Conservation (phyloP, 2,329 filamentous ascomycete genomes). For the Fusarium continuum region DNA sequence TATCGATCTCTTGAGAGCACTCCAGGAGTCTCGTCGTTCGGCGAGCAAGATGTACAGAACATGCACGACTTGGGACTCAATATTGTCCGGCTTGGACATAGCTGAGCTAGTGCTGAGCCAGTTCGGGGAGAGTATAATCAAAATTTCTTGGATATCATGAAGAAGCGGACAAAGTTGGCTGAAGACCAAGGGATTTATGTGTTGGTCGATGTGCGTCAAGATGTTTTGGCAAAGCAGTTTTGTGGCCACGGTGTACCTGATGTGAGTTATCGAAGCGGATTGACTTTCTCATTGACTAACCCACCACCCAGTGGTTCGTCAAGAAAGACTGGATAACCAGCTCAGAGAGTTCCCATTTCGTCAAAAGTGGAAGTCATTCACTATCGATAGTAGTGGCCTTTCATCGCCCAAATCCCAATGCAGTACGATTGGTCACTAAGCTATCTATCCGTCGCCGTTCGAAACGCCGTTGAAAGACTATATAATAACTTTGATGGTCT, state of each 20-base stretch:
- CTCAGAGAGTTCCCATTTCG: not conserved
- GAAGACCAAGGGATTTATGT: not conserved
- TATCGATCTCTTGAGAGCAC: not conserved
- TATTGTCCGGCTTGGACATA: not conserved
- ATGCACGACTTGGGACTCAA: not conserved
- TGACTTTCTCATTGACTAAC: not conserved
- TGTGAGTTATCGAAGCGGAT: not conserved
- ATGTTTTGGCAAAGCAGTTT: not conserved
- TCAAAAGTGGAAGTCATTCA: not conserved
- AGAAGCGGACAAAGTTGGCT: not conserved
- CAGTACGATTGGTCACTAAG: not conserved
- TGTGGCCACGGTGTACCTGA: not conserved
- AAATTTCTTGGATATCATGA: not conserved
- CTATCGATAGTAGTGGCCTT: not conserved
- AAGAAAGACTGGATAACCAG: accelerated
- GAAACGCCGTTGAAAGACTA: not conserved
- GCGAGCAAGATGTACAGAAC: not conserved
- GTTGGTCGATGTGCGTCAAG: not conserved
- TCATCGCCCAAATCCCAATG: not conserved
- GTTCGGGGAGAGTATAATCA: not conserved
- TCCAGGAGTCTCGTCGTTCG: not conserved
- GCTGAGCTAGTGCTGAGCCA: not conserved
- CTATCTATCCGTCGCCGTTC: not conserved
- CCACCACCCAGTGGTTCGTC: not conserved
- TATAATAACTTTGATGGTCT: not conserved